Conservation (phyloP, 371 early-diverging fungal species). For the Rhizomucor pusillus region DNA sequence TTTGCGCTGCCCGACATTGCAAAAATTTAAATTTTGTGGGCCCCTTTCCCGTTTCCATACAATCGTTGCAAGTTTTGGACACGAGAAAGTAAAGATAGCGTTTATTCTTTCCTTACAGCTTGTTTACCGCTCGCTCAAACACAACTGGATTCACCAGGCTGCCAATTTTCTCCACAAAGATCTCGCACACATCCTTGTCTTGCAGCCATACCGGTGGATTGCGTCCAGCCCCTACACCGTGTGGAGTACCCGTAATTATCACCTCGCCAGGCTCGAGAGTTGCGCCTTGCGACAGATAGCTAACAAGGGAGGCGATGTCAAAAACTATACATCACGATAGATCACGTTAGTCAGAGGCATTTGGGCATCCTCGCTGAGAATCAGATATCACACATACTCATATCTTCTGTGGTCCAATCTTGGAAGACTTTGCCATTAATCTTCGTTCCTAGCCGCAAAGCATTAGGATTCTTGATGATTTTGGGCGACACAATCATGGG, state of each 20-base stretch:
- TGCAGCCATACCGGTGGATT: slow-evolving; percentile 53
- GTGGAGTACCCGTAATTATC: slow-evolving; percentile 62
- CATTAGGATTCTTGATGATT: slow-evolving; percentile 49
- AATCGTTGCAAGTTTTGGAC: no score
- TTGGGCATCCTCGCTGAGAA: not conserved
- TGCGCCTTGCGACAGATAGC: slow-evolving; percentile 58
- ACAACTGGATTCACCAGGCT: slow-evolving; percentile 47
- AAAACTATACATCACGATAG: slow-evolving; percentile 12
- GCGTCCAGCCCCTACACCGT: slow-evolving; percentile 53
- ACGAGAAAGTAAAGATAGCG: no score
- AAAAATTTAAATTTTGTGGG: no score
- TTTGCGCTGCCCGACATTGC: no score
- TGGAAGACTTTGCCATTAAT: slow-evolving; percentile 54
- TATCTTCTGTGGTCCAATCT: slow-evolving; percentile 52
- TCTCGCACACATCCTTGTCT: slow-evolving; percentile 50
- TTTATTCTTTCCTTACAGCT: slow-evolving; percentile 4
- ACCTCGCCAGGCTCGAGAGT: slow-evolving; percentile 60
- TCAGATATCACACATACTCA: slow-evolving; percentile 38
- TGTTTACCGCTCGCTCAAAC: slow-evolving; percentile 6
- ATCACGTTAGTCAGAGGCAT: not conserved
- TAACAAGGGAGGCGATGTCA: slow-evolving; percentile 22
- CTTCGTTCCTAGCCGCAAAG: slow-evolving; percentile 35
- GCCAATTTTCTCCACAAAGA: slow-evolving; percentile 56
- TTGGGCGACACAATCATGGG: slow-evolving; percentile 52
- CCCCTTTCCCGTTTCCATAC: no score